Evolutionary conservation across 2,329 filamentous ascomycete species (phyloP).

Genomic region (Bipolaris oryzae): DNA sequence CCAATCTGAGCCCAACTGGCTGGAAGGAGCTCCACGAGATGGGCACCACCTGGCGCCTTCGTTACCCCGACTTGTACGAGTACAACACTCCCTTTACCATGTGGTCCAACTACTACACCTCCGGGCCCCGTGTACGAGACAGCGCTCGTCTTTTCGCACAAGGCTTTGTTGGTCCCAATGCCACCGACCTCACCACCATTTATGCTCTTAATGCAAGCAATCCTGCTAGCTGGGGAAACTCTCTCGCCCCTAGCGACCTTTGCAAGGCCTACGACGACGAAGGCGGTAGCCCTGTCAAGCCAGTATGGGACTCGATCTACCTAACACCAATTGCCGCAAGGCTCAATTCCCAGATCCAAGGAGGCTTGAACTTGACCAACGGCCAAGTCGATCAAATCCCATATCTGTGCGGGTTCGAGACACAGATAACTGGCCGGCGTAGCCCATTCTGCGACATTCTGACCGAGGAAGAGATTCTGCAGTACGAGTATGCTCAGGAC

Average conservation of each 20-base stretch:
- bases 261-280: conserved; percentile 65
- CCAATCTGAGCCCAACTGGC: conserved; percentile 65
- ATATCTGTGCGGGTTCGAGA: conserved; percentile 74
- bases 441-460: conserved; percentile 69
- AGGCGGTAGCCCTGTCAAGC: conserved; percentile 56
- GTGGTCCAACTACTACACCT: conserved; percentile 68
- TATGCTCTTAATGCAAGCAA: conserved; percentile 64
- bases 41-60: conserved; percentile 56
- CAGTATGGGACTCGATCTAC: conserved; percentile 59
- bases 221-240: conserved; percentile 64
- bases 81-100: conserved; percentile 60
- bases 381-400: conserved; percentile 65
- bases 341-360: conserved; percentile 60
- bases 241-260: conserved; percentile 66
- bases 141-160: conserved; percentile 66
- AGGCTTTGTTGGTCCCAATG: conserved; percentile 65
- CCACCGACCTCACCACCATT: conserved; percentile 60
- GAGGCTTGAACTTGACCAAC: conserved; percentile 61
- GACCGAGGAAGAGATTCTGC: conserved; percentile 64
- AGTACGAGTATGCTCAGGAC: conserved; percentile 72
- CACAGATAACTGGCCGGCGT: conserved; percentile 65
- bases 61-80: conserved; percentile 57
- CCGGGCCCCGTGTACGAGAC: conserved; percentile 62
- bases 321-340: conserved; percentile 61
- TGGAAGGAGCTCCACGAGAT: conserved; percentile 66